phyloP scores from a whole-genome alignment of 2,329 filamentous ascomycete species.

The Botrytis porri region DNA sequence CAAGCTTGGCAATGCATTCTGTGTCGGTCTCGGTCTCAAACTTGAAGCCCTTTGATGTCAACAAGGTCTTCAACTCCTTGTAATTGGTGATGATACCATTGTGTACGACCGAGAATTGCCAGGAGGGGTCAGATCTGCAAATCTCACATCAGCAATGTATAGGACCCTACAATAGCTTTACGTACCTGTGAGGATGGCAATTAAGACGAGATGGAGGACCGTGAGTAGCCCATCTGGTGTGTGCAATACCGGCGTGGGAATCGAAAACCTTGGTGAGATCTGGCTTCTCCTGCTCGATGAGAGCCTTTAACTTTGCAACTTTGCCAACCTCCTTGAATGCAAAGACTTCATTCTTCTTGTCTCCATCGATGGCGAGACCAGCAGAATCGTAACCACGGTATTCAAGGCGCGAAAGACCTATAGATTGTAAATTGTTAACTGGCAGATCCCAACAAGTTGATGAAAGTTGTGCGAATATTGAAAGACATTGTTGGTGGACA shows the following conservation, averaged over 20 bases:
- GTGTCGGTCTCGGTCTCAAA: constrained; percentile 99
- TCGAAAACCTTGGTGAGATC: constrained; percentile 93
- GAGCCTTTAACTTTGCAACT: constrained; percentile 91
- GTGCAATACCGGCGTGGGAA: constrained; percentile 96
- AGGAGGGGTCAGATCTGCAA: constrained; percentile 80
- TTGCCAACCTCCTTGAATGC: constrained; percentile 99
- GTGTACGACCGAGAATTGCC: constrained; percentile 97
- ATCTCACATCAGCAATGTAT: constrained; percentile 24
- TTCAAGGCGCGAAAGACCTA: constrained; percentile 78
- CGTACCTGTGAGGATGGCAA: constrained; percentile 97
- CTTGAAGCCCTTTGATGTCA: constrained; percentile 91
- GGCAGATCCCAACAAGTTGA: neutral
- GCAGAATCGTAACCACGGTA: constrained; percentile 99
- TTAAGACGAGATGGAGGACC: constrained; percentile 89
- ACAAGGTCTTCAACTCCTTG: constrained; percentile 95
- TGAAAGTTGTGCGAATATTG: neutral
- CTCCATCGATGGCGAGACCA: constrained; percentile 90
- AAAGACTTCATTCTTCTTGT: constrained; percentile 97
- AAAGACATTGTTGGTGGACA: neutral
- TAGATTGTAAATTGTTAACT: constrained; percentile 7
- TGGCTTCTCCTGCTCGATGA: constrained; percentile 79
- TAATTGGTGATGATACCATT: constrained; percentile 99
- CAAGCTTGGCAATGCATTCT: constrained; percentile 97
- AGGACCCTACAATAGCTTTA: neutral
- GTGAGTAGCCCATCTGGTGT: constrained; percentile 99